Base-by-base conservation (phyloP, 208 protist species). In the Crithidia sp. region DNA sequence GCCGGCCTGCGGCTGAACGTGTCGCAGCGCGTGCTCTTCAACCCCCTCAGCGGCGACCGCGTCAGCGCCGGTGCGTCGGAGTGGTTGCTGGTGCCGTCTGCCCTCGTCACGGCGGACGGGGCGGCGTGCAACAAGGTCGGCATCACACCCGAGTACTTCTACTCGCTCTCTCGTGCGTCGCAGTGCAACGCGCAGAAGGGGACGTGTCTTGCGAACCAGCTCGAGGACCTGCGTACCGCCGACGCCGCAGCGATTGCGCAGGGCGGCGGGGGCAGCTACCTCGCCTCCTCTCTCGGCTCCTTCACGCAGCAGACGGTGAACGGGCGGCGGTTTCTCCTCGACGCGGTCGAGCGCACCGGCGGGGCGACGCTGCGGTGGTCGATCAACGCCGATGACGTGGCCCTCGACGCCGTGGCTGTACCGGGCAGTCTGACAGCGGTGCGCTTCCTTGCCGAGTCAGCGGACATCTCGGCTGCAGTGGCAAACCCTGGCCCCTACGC, bases 101-200 rank as follows among this genome's bases (percentile, higher is more conserved):
- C 77, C 6, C 64, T 80, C 28, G 86, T 93, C 58, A 85, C 72
- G n/a, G 36, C 84, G 14, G 52, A 75, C 28, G 91, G 91, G 10
- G 67, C 61, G 8, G 81, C 78, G 28, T 96, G 87, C 68, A 79
- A 93, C 63, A 88, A 85, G 59, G 82, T 96, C 9, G 91, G 91
- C 50, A 69, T 90, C 4, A 63, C 85, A 59, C 36, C 79, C 59
- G 76, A 87, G 77, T 67, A 86, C 64, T 70, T 93, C 80, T 82
- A 68, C 62, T 28, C 57, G 14, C 53, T 82, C 68, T 60, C 66
- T 57, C 61, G 73, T 28, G 41, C 17, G 4, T 47, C 40, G 28
- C 59, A 76, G 40, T 96, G 91, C 78, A 36, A 45, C 14, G 54
- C 73, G 58, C 17, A 41, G 16, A 62, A 17, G 16, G 87, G 88